phyloP scores from a whole-genome alignment of 2,329 filamentous ascomycete genomes.

The Ambrosiella cleistominuta region DNA sequence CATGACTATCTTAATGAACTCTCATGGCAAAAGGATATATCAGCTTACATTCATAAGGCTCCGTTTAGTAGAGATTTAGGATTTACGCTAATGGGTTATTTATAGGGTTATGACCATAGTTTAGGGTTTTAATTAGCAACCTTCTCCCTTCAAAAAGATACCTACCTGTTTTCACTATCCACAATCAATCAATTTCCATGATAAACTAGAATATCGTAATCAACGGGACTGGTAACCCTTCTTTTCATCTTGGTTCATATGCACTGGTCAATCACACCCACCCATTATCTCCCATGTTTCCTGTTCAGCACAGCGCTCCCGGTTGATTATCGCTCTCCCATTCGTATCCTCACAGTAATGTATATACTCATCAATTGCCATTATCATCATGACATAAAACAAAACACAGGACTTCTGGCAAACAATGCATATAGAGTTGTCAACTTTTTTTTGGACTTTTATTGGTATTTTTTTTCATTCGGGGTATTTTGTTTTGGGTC shows the following conservation, averaged over 20 bases:
- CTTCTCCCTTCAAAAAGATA: neutral
- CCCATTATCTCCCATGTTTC: neutral
- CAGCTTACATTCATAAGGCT: slow-evolving; percentile 35
- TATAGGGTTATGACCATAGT: neutral
- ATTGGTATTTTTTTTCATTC: slow-evolving; percentile 12
- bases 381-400: slow-evolving; percentile 1
- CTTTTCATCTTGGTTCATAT: slow-evolving; percentile 3
- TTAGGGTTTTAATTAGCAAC: neutral
- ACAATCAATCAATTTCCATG: neutral
- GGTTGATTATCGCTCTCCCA: slow-evolving; percentile 4
- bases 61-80: slow-evolving; percentile 29
- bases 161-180: neutral
- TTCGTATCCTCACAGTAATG: slow-evolving; percentile 14
- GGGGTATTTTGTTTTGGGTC: slow-evolving; percentile 11
- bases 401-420: neutral
- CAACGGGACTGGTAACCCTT: slow-evolving; percentile 9
- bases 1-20: slow-evolving; percentile 44
- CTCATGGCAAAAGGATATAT: slow-evolving; percentile 40
- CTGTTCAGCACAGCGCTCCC: neutral
- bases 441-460: slow-evolving; percentile 7
- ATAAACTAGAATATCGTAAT: neutral
- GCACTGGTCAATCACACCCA: neutral
- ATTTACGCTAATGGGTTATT: neutral
- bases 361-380: slow-evolving; percentile 12
- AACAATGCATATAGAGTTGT: neutral